Conservation (phyloP, 2,329 filamentous ascomycete species). For the Exophiala xenobiotica region DNA sequence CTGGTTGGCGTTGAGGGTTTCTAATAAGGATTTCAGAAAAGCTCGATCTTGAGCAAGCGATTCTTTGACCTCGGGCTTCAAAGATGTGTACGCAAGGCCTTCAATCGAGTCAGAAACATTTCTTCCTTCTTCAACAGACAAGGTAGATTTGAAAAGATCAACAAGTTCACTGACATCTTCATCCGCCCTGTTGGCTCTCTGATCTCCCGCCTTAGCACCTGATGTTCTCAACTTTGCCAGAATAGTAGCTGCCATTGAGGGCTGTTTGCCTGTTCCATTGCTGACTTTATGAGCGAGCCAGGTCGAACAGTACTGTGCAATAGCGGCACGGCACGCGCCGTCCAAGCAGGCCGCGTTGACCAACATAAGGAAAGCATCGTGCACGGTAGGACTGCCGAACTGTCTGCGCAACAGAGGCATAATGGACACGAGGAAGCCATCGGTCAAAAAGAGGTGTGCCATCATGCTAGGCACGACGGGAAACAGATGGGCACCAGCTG, state of each 20-base stretch:
- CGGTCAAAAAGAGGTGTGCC: constrained; percentile 77
- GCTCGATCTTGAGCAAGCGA: constrained; percentile 66
- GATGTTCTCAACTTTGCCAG: constrained; percentile 61
- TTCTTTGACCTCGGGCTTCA: constrained; percentile 83
- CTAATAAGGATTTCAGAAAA: constrained; percentile 69
- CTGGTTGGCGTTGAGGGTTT: constrained; percentile 46
- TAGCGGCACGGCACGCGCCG: constrained; percentile 74
- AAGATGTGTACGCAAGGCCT: constrained; percentile 85
- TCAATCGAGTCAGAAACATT: constrained; percentile 78
- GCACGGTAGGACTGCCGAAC: constrained; percentile 81
- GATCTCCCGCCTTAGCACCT: constrained; percentile 32
- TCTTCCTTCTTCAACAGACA: constrained; percentile 38
- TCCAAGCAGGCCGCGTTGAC: constrained; percentile 91
- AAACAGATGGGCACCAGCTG: constrained; percentile 84
- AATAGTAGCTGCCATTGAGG: constrained; percentile 65
- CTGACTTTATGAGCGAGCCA: constrained; percentile 86
- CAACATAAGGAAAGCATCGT: constrained; percentile 82
- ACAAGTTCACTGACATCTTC: constrained; percentile 54
- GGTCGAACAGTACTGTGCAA: constrained; percentile 77
- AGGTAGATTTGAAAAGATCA: constrained; percentile 52
- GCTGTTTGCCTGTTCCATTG: constrained; percentile 60
- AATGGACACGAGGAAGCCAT: constrained; percentile 78
- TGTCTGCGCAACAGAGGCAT: constrained; percentile 74
- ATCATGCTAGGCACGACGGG: constrained; percentile 77
- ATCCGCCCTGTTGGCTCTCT: constrained; percentile 40